Evolutionary conservation across 1,284 basidiomycete species (phyloP).

Genomic region (Phellinidium pouzarii): DNA sequence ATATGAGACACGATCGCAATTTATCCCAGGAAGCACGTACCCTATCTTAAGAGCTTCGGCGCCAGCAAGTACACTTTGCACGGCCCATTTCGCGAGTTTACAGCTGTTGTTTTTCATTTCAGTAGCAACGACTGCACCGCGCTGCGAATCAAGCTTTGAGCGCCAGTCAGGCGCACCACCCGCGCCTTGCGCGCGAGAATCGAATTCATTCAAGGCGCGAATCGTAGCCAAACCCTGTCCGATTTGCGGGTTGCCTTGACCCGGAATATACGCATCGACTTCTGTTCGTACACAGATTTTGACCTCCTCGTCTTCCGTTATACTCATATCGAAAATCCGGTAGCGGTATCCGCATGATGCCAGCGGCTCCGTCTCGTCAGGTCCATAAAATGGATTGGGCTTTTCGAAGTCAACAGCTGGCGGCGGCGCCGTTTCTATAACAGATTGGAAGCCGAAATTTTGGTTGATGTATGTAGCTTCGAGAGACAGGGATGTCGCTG

Average conservation of each 20-base stretch:
- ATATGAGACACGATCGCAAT: slow-evolving; percentile 5
- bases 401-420: slow-evolving; percentile 67
- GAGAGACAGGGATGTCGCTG: slow-evolving; percentile 87
- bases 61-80: slow-evolving; percentile 92
- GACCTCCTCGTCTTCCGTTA: slow-evolving; percentile 86
- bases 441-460: slow-evolving; percentile 97
- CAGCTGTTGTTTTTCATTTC: slow-evolving; percentile 99
- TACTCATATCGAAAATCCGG: slow-evolving; percentile 89
- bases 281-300: slow-evolving; percentile 93
- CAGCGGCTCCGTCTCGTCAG: slow-evolving; percentile 90
- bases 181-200: slow-evolving; percentile 83
- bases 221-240: slow-evolving; percentile 86
- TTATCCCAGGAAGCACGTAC: slow-evolving; percentile 38
- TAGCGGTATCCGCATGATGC: slow-evolving; percentile 97
- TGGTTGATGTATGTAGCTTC: slow-evolving; percentile 99
- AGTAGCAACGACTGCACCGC: slow-evolving; percentile 96
- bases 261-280: slow-evolving; percentile 83
- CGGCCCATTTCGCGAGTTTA: slow-evolving; percentile 97
- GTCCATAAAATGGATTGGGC: slow-evolving; percentile 94
- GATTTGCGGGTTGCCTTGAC: slow-evolving; percentile 55
- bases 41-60: slow-evolving; percentile 98
- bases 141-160: slow-evolving; percentile 90
- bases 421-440: slow-evolving; percentile 65
- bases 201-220: slow-evolving; percentile 96
- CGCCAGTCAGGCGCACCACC: slow-evolving; percentile 97